Conservation (phyloP, 2,329 filamentous ascomycete species). For the Pseudogymnoascus sp. region DNA sequence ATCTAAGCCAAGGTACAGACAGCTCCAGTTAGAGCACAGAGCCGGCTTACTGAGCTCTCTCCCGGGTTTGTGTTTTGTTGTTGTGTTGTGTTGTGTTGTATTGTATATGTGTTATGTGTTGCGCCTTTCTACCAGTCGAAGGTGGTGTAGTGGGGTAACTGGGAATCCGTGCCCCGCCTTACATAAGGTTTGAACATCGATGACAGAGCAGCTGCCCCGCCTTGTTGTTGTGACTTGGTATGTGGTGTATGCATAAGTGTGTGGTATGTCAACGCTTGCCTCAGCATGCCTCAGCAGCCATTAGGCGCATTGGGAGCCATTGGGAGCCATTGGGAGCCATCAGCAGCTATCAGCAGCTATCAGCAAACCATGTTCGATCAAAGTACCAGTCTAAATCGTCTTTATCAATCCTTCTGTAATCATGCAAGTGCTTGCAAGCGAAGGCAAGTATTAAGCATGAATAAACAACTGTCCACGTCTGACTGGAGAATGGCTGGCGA, state of each 20-base stretch:
- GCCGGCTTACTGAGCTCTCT: background rate
- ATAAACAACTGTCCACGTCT: background rate
- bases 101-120: no score
- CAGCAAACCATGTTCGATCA: background rate
- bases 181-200: background rate
- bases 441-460: background rate
- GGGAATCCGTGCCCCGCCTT: background rate
- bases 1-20: background rate
- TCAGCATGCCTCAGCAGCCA: background rate
- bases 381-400: background rate
- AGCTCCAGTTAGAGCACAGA: background rate
- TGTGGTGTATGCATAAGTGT: no score
- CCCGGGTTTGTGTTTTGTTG: background rate
- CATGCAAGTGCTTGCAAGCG: background rate
- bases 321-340: background rate
- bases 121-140: background rate
- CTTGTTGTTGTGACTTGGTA: background rate
- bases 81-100: background rate
- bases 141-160: background rate
- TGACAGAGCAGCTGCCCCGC: background rate
- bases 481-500: background rate
- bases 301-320: no score
- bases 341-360: background rate
- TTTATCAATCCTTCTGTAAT: conserved; percentile 1
- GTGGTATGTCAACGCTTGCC: background rate